A percentile compares a stretch with the other conserved stretches of the same genome.
These are phyloP conservation scores for Astragalus glycyphyllos DNA, from an alignment of 306 rosid species.

Conservation along the genomic window DNA sequence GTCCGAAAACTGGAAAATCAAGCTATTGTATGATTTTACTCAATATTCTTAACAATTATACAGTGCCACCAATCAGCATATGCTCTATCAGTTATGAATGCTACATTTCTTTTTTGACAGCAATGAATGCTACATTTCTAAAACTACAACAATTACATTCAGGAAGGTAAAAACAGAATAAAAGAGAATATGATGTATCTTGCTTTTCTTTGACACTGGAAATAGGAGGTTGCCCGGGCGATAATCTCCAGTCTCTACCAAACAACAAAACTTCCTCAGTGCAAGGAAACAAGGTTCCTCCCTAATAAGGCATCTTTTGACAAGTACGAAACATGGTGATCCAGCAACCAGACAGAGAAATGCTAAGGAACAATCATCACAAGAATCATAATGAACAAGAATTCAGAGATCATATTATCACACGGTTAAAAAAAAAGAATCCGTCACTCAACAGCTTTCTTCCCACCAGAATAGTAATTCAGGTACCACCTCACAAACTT, in stretches of 20 bases:
- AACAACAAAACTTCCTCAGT: constrained; percentile 63
- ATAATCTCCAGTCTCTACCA: constrained; percentile 61
- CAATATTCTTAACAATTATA: constrained; percentile 68
- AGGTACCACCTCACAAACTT: constrained; percentile 94
- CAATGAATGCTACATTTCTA: constrained; percentile 68
- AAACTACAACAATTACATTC: constrained; percentile 82
- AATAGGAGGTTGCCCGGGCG: constrained; percentile 49
- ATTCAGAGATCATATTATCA: constrained; percentile 55
- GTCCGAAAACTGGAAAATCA: constrained; percentile 47
- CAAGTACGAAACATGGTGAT: constrained; percentile 60
- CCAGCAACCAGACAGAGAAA: constrained; percentile 57
- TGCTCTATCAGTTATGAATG: constrained; percentile 72
- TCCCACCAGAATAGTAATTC: constrained; percentile 76
- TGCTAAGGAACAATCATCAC: constrained; percentile 70
- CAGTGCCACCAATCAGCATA: constrained; percentile 79
- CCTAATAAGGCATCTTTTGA: constrained; percentile 57
- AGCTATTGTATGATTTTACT: constrained; percentile 74
- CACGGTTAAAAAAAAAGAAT: constrained; percentile 50
- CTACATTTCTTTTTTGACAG: constrained; percentile 70
- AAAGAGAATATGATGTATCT: constrained; percentile 58
- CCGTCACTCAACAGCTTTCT: constrained; percentile 72
- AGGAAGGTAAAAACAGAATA: constrained; percentile 32
- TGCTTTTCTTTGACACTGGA: constrained; percentile 60
- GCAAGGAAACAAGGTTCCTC: constrained; percentile 64
- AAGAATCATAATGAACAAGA: constrained; percentile 81